Conservation (phyloP, 345 rosid genomes). For the Salix caprea region DNA sequence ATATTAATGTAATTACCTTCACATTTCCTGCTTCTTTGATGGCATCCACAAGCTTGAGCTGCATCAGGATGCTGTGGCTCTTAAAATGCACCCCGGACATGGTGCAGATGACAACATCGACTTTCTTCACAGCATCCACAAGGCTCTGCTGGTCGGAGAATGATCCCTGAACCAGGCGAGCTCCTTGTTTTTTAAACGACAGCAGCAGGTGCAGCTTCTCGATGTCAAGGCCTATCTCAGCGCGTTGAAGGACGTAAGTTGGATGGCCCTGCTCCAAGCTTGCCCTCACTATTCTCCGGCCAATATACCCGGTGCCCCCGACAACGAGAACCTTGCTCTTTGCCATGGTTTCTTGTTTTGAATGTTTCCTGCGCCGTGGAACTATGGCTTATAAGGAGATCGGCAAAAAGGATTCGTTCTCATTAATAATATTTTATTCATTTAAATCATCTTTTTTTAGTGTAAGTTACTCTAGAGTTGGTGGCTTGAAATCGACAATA, state of each 20-base stretch:
- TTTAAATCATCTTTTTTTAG: background rate
- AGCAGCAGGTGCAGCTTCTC: slow-evolving; percentile 53
- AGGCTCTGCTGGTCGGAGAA: slow-evolving; percentile 44
- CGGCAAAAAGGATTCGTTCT: background rate
- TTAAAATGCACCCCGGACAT: slow-evolving; percentile 62
- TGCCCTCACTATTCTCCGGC: slow-evolving; percentile 53
- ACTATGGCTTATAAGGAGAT: background rate
- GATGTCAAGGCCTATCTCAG: slow-evolving; percentile 56
- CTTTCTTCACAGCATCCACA: slow-evolving; percentile 46
- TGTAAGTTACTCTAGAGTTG: background rate
- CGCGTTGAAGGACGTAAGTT: slow-evolving; percentile 53
- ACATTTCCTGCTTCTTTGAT: slow-evolving; percentile 65
- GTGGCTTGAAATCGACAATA: background rate
- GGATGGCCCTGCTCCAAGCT: slow-evolving; percentile 50
- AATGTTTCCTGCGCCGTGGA: background rate
- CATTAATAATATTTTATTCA: background rate
- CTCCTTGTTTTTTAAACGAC: slow-evolving; percentile 53
- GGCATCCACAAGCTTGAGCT: slow-evolving; percentile 59
- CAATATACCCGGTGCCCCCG: slow-evolving; percentile 61
- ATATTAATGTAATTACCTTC: slow-evolving; percentile 29
- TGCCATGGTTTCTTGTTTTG: slow-evolving; percentile 9
- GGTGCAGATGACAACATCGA: slow-evolving; percentile 59
- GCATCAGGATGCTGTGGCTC: slow-evolving; percentile 48
- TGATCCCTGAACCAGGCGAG: slow-evolving; percentile 42
- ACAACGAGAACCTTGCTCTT: slow-evolving; percentile 56